Base-by-base conservation (phyloP, 148 eudicot species). In the Amaranthus hypochondriacus region DNA sequence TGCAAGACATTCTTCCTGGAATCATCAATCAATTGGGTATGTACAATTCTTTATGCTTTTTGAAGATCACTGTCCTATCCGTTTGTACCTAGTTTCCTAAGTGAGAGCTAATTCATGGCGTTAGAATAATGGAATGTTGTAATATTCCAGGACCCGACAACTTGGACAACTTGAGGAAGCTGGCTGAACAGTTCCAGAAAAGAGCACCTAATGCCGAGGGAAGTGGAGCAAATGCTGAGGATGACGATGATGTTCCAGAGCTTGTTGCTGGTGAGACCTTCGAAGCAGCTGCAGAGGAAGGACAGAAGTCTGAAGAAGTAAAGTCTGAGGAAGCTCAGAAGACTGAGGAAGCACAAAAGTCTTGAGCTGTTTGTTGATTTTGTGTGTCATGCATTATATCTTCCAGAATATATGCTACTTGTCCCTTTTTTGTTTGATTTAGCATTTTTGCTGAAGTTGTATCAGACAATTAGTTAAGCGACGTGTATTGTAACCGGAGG, bases 201-300 rank as follows among this genome's bases (percentile, higher is more conserved):
- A 89, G 87, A 65, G 73, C 61, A 21, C 89, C 92, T 14, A 86
- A 80, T 58, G 80, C 73, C 0, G 83, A 72, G 43, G 81, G 85
- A 48, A 83, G 73, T 72, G 85, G 78, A 12, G 44, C 84, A 3
- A 71, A 69, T 28, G 73, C 63, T 68, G 94, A 93, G 0, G 94
- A 91, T 52, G 98, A 93, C 42, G 98, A 93, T 51, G 97, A 89
- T 51, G 98, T 93, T 39, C 98, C 98, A 5, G 97, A 93, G 13
- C 98, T 93, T 75, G 94, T 93, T 49, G 75, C 86, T 47, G 94
- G 97, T n/a, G 89, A 93, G 85, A 93, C 97, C 54, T 93, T 93
- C 53, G 98, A 93, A 86, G 92, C 89, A 69, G 86, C 92, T 28
- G 97, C 98, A 13, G 98, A 85, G 86, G 98, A 93, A 81, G 83